Evolutionary conservation across 257 asterid genomes (phyloP).

Genomic region (Solanum piurae): DNA sequence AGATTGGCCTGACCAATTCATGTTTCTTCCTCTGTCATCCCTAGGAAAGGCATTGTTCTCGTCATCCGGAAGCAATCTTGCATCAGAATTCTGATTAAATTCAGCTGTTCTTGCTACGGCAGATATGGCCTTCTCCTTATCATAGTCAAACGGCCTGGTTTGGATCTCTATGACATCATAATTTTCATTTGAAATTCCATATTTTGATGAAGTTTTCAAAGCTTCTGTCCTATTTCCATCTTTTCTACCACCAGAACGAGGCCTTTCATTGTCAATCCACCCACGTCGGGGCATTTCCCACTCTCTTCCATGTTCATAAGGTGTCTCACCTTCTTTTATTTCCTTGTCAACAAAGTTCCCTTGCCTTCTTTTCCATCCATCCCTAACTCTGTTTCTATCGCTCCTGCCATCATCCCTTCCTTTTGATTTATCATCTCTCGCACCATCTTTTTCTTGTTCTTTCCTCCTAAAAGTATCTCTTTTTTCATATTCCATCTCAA

Average conservation of each 20-base stretch:
- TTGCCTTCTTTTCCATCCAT: constrained; percentile 77
- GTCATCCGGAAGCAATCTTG: constrained; percentile 23
- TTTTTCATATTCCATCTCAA: constrained; percentile 56
- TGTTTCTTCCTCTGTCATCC: constrained; percentile 45
- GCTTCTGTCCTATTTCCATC: constrained; percentile 96
- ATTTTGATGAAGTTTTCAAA: constrained; percentile 84
- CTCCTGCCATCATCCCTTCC: constrained; percentile 77
- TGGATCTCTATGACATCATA: constrained; percentile 98
- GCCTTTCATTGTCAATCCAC: constrained; percentile 58
- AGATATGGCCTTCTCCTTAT: constrained; percentile 58
- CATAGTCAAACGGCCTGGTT: constrained; percentile 75
- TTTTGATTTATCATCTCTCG: constrained; percentile 65
- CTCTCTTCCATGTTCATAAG: constrained; percentile 67
- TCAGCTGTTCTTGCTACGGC: constrained; percentile 29
- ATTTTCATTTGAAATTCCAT: constrained; percentile 90
- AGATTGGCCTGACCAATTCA: constrained; percentile 37
- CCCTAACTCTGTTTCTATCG: constrained; percentile 62
- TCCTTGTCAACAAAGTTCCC: constrained; percentile 39
- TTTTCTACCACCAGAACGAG: constrained; percentile 70
- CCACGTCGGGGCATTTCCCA: constrained; percentile 87
- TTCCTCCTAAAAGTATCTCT: constrained; percentile 44
- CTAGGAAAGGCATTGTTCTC: constrained; percentile 34
- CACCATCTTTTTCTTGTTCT: constrained; percentile 66
- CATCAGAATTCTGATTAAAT: constrained; percentile 30
- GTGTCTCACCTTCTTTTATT: constrained; percentile 47